Base-by-base conservation (phyloP, 2,329 filamentous ascomycete genomes). In the Fusarium humuli region DNA sequence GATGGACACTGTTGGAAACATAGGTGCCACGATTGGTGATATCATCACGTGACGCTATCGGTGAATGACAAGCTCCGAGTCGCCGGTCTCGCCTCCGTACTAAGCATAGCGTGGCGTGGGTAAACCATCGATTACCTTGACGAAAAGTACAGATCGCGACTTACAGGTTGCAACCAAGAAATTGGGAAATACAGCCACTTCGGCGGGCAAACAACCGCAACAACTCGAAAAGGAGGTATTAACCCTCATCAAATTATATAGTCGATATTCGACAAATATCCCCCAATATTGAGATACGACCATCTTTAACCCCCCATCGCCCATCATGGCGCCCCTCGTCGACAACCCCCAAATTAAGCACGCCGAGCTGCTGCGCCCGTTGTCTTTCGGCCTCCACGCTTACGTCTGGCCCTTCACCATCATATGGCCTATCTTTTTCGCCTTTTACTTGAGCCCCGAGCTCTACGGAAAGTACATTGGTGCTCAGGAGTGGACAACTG, bases 401-500 rank as follows among this genome's bases (percentile, higher is more conserved):
- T 99, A 99, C 79, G 83, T 97, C 75, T 97, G 94, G 93, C 96
- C 96, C 0, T 99, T 98, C 78, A 84, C 91, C 65, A 90, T 98
- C 73, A 85, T 94, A 76, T 99, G 97, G 94, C 96, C 97, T 55
- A 83, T 92, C 75, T 98, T 98, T 82, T 88, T 97, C 71, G 89
- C 92, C 79, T 90, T 94, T 81, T 98, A 97, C 80, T 89, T 97
- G 57, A 92, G 90, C 23, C 86, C 90, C 67, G 91, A 94, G 57
- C 90, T 93, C 72, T 99, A 99, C 81, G 92, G 97, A 72, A 91
- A 91, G 78, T 91, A 98, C 83, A 97, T 99, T 71, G 89, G 92
- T 75, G 94, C 92, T n/a, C 90, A 92, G 74, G 96, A 99, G 85
- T 99, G 96, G 95, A 98, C 97, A 1, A 97, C 97, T 79, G 93